Base-by-base conservation (phyloP, 352 stramenopile genomes). In the Globisporangium spiculum region DNA sequence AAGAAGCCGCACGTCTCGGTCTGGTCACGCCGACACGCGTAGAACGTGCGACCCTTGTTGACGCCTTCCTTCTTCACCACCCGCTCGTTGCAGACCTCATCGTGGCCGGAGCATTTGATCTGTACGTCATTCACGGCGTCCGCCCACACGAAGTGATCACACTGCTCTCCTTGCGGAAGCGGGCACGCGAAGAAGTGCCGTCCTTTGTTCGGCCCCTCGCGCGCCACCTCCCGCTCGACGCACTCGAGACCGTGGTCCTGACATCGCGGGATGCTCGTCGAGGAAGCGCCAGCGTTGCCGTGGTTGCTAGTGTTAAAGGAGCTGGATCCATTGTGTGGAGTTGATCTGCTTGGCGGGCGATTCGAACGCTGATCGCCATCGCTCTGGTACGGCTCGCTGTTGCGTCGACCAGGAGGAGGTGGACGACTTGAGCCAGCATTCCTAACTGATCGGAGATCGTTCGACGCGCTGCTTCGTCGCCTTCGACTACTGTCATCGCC, bases 111-210 rank as follows among this genome's bases (percentile, higher is more conserved):
- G 66, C 88, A 93, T 55, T 76, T 82, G 14, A 81, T 30, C 2
- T 30, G 46, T 16, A 52, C 48, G 1, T 12, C 46, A 20, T 24
- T 52, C 30, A 16, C 46, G 4, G 58, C 69, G 27, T 65, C 48
- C 2, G 85, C 83, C 94, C 94, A 98, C 72, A 92, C 76, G 70
- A 99, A 99, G 69, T 96, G 96, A 54, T 96, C 80, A 71, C 93
- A 98, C 67, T 97, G 84, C 41, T 97, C 88, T 14, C 82, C 80
- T 63, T 86, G 86, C 5, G 93, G 88, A 20, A 91, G 80, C 0
- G 83, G 79, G 65, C 95, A 99, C 2, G 79, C 79, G 77, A 92
- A 98, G 76, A 99, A 98, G 63, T 89, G 85, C 4, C 93, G 82
- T 3, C 94, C 95, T 67, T 96, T 98, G 80, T 99, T 99, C 6